phyloP scores from a whole-genome alignment of 2,329 filamentous ascomycete species.

The Fusarium duplospermum region DNA sequence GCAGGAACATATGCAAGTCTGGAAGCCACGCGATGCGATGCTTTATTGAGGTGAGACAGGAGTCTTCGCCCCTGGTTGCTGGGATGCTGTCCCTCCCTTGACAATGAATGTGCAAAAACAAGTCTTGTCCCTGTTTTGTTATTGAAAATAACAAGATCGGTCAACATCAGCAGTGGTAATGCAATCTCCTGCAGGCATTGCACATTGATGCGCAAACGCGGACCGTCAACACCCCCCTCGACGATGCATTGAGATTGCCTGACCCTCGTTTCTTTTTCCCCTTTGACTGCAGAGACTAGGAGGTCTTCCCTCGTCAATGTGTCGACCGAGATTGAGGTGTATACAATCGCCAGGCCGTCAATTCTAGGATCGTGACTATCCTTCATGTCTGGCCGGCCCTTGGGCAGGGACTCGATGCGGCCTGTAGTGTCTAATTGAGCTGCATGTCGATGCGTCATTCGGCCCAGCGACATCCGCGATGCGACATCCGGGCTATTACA shows the following conservation, averaged over 20 bases:
- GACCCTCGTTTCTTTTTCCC: not conserved
- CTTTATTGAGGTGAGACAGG: constrained; percentile 15
- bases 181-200: not conserved
- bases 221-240: not conserved
- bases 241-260: not conserved
- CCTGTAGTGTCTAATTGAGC: not conserved
- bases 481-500: not conserved
- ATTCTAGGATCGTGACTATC: not conserved
- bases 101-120: not conserved
- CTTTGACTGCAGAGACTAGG: not conserved
- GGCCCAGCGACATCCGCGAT: not conserved
- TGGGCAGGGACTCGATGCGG: not conserved
- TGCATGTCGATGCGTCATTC: not conserved
- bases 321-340: not conserved
- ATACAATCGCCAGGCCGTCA: not conserved
- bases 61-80: constrained; percentile 19
- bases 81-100: not conserved
- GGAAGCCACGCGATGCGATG: not conserved
- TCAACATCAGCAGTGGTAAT: constrained; percentile 7
- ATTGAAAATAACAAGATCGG: constrained; percentile 23
- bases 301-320: not conserved
- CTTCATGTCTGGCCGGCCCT: not conserved
- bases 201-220: not conserved
- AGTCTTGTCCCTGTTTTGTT: constrained; percentile 11
- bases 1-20: constrained; percentile 1